Evolutionary conservation across 345 rosid species (phyloP).

Genomic region (Cochlearia excelsa): DNA sequence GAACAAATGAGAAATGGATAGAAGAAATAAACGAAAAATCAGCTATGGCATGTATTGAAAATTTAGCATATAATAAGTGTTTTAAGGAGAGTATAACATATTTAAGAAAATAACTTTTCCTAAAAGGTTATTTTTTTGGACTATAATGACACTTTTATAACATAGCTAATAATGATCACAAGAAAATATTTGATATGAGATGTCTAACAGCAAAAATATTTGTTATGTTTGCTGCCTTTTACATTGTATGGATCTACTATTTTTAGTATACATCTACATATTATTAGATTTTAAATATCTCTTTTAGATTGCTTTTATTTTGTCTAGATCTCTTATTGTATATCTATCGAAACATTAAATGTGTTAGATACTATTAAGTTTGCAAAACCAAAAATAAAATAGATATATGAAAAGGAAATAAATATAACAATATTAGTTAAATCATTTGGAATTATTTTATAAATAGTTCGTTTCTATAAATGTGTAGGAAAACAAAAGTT

Average conservation of each 20-base stretch:
- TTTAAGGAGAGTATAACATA: not conserved
- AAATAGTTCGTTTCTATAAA: too few species aligned
- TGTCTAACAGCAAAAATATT: too few species aligned
- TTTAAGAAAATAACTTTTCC: not conserved
- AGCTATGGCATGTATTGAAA: not conserved
- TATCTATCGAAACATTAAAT: not conserved
- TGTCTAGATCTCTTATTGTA: not conserved
- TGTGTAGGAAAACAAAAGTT: not conserved
- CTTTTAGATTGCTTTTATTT: not conserved
- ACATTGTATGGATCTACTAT: not conserved
- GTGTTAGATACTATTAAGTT: not conserved
- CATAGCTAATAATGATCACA: not conserved
- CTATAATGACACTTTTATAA: not conserved
- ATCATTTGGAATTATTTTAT: constrained; percentile 3
- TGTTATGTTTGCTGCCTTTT: not conserved
- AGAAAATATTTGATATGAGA: not conserved
- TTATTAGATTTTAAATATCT: constrained; percentile 7
- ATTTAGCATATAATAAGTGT: not conserved
- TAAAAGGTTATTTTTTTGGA: not conserved
- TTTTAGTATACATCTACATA: not conserved
- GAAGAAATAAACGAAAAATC: not conserved
- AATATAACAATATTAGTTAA: not conserved
- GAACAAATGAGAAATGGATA: constrained; percentile 5
- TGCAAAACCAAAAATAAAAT: not conserved
- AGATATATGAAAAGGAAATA: not conserved